Conservation (phyloP, 192 early-diverging fungal species). For the Rhizoclosmatium globosum region DNA sequence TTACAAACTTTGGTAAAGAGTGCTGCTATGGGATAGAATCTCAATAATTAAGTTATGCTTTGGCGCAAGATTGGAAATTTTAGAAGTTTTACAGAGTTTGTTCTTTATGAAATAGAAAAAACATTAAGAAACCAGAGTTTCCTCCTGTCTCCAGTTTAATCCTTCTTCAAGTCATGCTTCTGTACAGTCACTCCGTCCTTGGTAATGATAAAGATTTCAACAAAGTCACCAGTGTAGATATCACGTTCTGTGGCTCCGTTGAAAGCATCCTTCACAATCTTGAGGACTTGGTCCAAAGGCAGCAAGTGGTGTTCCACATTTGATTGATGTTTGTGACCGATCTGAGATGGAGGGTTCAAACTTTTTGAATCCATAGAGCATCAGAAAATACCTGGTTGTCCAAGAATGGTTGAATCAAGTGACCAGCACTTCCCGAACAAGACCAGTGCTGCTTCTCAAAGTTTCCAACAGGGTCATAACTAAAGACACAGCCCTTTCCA, state of each 20-base stretch:
- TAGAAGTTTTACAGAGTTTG: background rate
- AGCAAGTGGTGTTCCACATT: constrained; percentile 48
- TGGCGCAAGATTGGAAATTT: background rate
- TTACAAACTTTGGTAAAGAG: constrained; percentile 10
- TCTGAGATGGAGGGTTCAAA: constrained; percentile 40
- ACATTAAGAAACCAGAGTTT: background rate
- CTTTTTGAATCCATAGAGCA: background rate
- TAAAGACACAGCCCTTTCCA: constrained; percentile 89
- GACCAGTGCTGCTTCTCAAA: constrained; percentile 79
- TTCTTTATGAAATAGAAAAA: constrained; percentile 1
- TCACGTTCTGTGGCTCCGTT: constrained; percentile 97
- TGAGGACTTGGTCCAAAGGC: constrained; percentile 69
- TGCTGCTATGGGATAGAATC: background rate
- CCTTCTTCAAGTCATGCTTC: constrained; percentile 85
- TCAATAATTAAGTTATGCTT: background rate
- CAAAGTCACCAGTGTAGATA: constrained; percentile 96
- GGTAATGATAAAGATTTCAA: constrained; percentile 91
- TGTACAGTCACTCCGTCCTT: constrained; percentile 78
- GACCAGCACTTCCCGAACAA: constrained; percentile 84
- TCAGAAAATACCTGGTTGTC: constrained; percentile 81
- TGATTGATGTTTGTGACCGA: constrained; percentile 78
- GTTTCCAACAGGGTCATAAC: constrained; percentile 93
- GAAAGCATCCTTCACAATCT: constrained; percentile 94
- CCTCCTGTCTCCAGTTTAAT: constrained; percentile 60
- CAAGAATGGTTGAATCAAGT: constrained; percentile 95